Base-by-base conservation (phyloP, 1,284 basidiomycete genomes). In the Irpex sp. region DNA sequence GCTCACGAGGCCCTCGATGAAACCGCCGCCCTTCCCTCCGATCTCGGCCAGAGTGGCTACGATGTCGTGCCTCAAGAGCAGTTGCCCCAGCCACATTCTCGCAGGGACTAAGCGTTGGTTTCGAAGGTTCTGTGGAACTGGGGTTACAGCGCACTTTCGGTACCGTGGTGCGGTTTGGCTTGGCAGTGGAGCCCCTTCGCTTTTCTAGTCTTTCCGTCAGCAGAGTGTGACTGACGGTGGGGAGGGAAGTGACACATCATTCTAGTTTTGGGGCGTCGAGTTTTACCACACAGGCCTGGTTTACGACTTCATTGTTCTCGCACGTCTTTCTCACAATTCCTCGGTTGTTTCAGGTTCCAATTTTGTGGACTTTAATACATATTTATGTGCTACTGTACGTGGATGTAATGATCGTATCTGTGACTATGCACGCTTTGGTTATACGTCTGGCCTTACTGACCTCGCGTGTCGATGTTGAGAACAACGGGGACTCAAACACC, bases 1-100 rank as follows among this genome's bases (percentile, higher is more conserved):
- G 64, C 75, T 70, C 73, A 76, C 63, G 69, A 74, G 53, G 68
- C 69, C 52, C 74, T 91, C 61, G 87, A 91, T 62, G 90, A 91
- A 72, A 91, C 90, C 0, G 88, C 90, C 21, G 77, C 75, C 14
- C 77, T 91, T 23, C 91, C 90, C n/a, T 83, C 81, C 9, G 88
- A 90, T 68, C 75, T 90, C 33, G 88, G 87, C 7, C 84, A 81
- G 70, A 78, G 85, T 67, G 88, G 88, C 35, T 91, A 77, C 70
- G 88, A 90, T 70, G 86, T 90, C 45, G 75, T 90, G 18, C 88
- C 88, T n/a, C 58, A 55, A 49, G 42, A 42, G n/a, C 60, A 61
- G 49, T 45, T 37, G 7, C 49, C 49, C 33, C 58, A 53, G 19
- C 33, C 48, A 18, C 58, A 48, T 16, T 33, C 61, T 8, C 18